A percentile compares a stretch with the other conserved stretches of the same genome.
Evolutionary conservation across 169 alveolate genomes (phyloP).

Genomic region (Plasmodium inui): DNA sequence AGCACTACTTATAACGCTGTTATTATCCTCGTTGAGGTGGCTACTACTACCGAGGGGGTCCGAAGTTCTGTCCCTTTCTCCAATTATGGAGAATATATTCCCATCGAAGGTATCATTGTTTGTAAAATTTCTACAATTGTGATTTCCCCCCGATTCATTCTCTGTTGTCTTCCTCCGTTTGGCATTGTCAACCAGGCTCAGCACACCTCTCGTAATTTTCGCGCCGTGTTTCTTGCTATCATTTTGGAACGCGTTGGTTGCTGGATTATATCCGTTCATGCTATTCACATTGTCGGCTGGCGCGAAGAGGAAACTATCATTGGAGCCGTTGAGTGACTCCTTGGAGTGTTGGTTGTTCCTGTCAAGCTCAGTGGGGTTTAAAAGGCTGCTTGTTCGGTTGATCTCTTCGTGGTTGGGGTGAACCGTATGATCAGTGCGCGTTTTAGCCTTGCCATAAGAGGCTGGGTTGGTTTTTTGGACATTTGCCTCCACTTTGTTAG

Average conservation of each 20-base stretch:
- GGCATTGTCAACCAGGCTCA: background rate
- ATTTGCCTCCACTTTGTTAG: background rate
- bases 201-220: background rate
- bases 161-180: background rate
- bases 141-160: background rate
- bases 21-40: background rate
- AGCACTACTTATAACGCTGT: background rate
- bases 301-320: background rate
- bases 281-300: background rate
- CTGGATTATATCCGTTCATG: background rate
- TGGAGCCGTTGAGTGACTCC: background rate
- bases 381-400: background rate
- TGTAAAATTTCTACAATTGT: background rate
- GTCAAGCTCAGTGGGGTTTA: background rate
- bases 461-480: background rate
- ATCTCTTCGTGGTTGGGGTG: background rate
- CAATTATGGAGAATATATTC: background rate
- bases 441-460: background rate
- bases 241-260: background rate
- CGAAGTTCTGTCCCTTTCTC: background rate
- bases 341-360: background rate
- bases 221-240: background rate
- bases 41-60: background rate
- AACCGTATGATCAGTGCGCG: background rate
- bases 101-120: background rate